phyloP scores from a whole-genome alignment of 805 yeast species.

The Pichia californica region DNA sequence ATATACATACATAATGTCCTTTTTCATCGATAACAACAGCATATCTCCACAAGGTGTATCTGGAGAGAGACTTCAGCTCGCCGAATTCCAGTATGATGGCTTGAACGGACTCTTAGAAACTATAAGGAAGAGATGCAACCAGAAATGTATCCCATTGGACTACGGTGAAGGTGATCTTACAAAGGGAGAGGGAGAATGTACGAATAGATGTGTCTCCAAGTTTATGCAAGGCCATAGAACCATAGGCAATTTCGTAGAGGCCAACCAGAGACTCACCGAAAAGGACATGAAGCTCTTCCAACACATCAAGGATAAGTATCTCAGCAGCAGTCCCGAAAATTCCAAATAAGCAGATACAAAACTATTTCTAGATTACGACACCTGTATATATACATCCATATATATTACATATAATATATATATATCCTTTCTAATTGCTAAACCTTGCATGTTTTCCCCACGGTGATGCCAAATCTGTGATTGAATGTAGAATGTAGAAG shows the following conservation, averaged over 20 bases:
- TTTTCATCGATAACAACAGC: constrained; percentile 46
- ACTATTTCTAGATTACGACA: too few relatives aligned
- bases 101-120: constrained; percentile 42
- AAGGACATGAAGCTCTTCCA: constrained; percentile 29
- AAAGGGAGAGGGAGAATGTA: constrained; percentile 78
- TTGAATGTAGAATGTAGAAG: too few relatives aligned
- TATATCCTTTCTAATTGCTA: too few relatives aligned
- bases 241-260: constrained; percentile 48
- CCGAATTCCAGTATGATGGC: constrained; percentile 64
- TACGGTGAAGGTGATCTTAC: constrained; percentile 71
- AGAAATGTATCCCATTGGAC: constrained; percentile 79
- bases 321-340: constrained; percentile 3
- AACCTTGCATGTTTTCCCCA: too few relatives aligned
- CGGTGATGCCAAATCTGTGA: too few relatives aligned
- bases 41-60: constrained; percentile 43
- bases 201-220: constrained; percentile 92
- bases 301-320: constrained; percentile 19
- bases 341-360: neutral
- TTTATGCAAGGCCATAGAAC: constrained; percentile 66
- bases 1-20: constrained; percentile 42
- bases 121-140: constrained; percentile 54
- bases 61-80: constrained; percentile 53
- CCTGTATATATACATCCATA: too few relatives aligned
- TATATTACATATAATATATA: too few relatives aligned
- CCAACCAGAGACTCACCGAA: constrained; percentile 38